Evolutionary conservation across 2,329 filamentous ascomycete genomes (phyloP).

Genomic region (Penicillium sp.): DNA sequence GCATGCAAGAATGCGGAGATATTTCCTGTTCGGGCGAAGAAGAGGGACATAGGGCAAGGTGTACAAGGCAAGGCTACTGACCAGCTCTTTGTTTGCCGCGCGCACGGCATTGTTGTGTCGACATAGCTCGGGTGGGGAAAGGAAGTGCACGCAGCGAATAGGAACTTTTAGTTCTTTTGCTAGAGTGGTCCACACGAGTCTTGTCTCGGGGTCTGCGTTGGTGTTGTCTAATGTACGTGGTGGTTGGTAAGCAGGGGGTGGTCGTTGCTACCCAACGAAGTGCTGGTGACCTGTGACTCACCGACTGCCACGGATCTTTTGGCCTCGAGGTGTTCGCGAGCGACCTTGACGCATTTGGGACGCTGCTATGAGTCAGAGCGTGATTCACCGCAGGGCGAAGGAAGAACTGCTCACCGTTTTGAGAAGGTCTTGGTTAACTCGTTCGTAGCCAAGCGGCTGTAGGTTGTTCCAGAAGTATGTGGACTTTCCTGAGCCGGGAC

Average conservation of each 20-base stretch:
- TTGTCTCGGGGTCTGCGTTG: constrained; percentile 77
- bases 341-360: constrained; percentile 67
- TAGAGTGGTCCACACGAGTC: constrained; percentile 73
- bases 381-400: background rate
- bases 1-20: no score
- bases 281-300: constrained; percentile 47
- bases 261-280: constrained; percentile 10
- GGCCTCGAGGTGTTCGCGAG: constrained; percentile 61
- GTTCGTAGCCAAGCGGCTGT: constrained; percentile 72
- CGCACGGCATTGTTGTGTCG: constrained; percentile 88
- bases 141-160: constrained; percentile 84
- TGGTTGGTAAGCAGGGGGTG: constrained; percentile 1
- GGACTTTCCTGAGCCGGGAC: constrained; percentile 86
- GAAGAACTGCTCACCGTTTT: constrained; percentile 56
- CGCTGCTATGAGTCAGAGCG: constrained; percentile 41
- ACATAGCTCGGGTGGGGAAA: constrained; percentile 64
- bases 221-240: constrained; percentile 71
- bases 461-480: constrained; percentile 81
- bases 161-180: constrained; percentile 68
- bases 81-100: constrained; percentile 54
- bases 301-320: constrained; percentile 73
- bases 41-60: no score
- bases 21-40: no score
- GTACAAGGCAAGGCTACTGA: constrained; percentile 24
- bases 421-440: constrained; percentile 86